phyloP scores from a whole-genome alignment of 805 yeast genomes.

The Pichia paraexigua region DNA sequence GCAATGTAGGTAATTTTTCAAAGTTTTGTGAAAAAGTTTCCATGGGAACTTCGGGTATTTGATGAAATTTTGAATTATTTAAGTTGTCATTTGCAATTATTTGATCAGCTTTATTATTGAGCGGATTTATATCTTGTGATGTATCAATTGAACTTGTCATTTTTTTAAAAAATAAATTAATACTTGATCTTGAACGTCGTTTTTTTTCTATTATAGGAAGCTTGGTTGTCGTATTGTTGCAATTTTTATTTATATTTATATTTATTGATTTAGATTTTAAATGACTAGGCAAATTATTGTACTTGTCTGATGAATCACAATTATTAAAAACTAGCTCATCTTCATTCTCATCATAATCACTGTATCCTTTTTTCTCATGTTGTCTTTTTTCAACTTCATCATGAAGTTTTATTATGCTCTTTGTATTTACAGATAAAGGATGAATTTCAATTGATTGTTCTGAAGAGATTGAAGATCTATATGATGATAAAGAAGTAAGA shows the following conservation, averaged over 20 bases:
- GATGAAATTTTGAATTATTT: background rate
- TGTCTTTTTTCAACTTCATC: background rate
- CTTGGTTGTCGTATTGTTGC: background rate
- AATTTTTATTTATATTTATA: background rate
- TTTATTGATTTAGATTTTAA: background rate
- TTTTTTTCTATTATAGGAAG: background rate
- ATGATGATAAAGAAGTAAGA: background rate
- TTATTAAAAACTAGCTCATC: background rate
- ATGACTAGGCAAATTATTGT: background rate
- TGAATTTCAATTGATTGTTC: background rate
- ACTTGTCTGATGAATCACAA: background rate
- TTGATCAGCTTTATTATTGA: background rate
- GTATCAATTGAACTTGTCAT: background rate
- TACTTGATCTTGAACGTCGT: background rate
- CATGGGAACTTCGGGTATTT: slow-evolving; percentile 3
- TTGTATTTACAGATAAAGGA: background rate
- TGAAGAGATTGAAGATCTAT: background rate
- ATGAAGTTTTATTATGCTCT: background rate
- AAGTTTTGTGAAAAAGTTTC: slow-evolving; percentile 9
- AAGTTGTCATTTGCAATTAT: background rate
- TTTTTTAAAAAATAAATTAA: background rate
- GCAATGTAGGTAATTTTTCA: background rate
- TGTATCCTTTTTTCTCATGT: too few species aligned
- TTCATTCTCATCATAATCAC: background rate
- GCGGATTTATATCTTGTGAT: background rate